phyloP scores from a whole-genome alignment of 2,329 filamentous ascomycete genomes.

The Neofusicoccum sp. region DNA sequence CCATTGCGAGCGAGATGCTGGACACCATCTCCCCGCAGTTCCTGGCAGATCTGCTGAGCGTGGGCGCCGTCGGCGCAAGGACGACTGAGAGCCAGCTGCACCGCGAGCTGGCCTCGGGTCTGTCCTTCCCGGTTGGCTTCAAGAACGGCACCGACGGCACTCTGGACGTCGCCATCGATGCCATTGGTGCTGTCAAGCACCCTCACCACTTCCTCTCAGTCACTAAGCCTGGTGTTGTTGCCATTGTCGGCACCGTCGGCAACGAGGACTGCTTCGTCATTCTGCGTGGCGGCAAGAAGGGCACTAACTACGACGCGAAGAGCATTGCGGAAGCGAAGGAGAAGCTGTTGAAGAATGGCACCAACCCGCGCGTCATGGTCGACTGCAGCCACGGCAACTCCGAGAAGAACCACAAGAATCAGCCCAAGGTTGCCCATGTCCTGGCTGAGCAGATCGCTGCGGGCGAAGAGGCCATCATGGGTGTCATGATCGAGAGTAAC shows the following conservation, averaged over 20 bases:
- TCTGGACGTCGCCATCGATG: conserved; percentile 87
- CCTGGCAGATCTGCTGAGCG: conserved; percentile 85
- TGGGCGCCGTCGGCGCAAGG: conserved; percentile 92
- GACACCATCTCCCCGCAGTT: conserved; percentile 98
- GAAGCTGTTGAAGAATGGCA: conserved; percentile 72
- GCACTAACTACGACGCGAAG: conserved; percentile 88
- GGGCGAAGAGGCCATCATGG: conserved; percentile 87
- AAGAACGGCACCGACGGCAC: conserved; percentile 98
- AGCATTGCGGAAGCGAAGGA: conserved; percentile 84
- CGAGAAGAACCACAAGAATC: conserved; percentile 94
- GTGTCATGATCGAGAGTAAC: conserved; percentile 98
- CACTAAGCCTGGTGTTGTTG: conserved; percentile 92
- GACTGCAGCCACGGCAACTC: conserved; percentile 98
- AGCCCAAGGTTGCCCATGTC: conserved; percentile 84
- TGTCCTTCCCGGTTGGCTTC: conserved; percentile 98
- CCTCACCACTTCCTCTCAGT: conserved; percentile 97
- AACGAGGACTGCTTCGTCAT: conserved; percentile 99
- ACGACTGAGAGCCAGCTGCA: conserved; percentile 97
- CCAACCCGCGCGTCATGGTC: conserved; percentile 84
- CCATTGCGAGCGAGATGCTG: conserved; percentile 95
- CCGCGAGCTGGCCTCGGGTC: conserved; percentile 87
- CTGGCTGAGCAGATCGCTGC: conserved; percentile 82
- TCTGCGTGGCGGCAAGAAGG: conserved; percentile 86
- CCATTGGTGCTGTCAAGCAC: conserved; percentile 88
- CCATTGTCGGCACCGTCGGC: conserved; percentile 90